Conservation (phyloP, 139 green algal species). For the Gonium pectorale region DNA sequence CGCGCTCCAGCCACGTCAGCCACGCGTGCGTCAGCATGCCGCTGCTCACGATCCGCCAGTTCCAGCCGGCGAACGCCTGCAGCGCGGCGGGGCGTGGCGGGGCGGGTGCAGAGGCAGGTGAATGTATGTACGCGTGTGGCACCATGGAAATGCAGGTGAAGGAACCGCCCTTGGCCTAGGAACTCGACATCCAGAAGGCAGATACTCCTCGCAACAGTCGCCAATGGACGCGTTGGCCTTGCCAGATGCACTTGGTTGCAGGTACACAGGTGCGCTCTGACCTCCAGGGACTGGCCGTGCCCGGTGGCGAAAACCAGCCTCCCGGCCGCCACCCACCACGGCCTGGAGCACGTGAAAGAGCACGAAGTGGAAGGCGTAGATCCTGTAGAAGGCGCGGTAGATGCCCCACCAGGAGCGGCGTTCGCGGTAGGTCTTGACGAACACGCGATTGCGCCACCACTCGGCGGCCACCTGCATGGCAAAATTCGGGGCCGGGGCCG, state of each 20-base stretch:
- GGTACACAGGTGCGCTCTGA: no score
- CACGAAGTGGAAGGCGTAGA: constrained; percentile 53
- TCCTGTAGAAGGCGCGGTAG: constrained; percentile 50
- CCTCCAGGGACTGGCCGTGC: no score
- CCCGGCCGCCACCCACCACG: constrained; percentile 5
- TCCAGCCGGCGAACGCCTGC: constrained; percentile 29
- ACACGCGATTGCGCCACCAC: constrained; percentile 49
- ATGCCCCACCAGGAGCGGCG: constrained; percentile 43
- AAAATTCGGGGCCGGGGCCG: neutral
- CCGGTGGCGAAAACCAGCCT: no score
- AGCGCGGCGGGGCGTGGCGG: neutral
- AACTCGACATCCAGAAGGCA: no score
- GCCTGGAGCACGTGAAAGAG: constrained; percentile 51
- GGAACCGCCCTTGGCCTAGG: no score
- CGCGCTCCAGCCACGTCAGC: constrained; percentile 30
- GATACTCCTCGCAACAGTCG: no score
- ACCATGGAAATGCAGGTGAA: no score
- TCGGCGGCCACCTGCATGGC: constrained; percentile 27
- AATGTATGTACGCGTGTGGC: no score
- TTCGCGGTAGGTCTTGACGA: constrained; percentile 57
- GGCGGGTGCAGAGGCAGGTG: no score
- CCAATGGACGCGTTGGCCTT: no score
- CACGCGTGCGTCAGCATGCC: constrained; percentile 33
- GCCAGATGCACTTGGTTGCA: no score
- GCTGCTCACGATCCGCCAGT: constrained; percentile 28